Evolutionary conservation across 495 filamentous ascomycete genomes (phyloP).

Genomic region (Chaetomidium leptoderma): DNA sequence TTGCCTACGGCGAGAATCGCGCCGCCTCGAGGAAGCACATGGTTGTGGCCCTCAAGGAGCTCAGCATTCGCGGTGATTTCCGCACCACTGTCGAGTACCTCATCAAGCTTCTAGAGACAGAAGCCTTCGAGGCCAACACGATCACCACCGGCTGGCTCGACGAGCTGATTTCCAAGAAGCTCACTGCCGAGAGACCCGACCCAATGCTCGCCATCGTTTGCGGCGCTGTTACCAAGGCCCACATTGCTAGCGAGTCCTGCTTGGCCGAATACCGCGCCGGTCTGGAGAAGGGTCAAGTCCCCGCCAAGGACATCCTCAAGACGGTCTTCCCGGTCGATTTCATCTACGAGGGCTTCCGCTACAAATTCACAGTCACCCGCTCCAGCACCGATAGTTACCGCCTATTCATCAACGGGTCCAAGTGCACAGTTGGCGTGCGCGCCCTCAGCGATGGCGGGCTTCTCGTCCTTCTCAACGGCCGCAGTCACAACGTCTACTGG

Average conservation of each 20-base stretch:
- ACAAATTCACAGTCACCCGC: constrained; percentile 97
- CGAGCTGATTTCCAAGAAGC: constrained; percentile 94
- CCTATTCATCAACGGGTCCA: constrained; percentile 98
- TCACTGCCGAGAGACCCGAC: constrained; percentile 95
- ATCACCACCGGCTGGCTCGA: constrained; percentile 99
- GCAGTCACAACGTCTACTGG: constrained; percentile 98
- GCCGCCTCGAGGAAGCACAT: constrained; percentile 97
- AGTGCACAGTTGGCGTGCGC: constrained; percentile 88
- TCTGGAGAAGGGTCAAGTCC: constrained; percentile 96
- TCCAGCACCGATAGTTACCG: constrained; percentile 94
- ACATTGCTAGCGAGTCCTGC: constrained; percentile 83
- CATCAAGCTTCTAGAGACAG: constrained; percentile 97
- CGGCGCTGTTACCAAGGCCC: constrained; percentile 91
- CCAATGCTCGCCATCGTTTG: constrained; percentile 85
- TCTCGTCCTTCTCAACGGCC: constrained; percentile 81
- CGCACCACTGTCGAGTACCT: constrained; percentile 97
- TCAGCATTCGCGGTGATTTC: constrained; percentile 99
- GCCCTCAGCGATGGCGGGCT: constrained; percentile 91
- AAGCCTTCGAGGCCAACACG: constrained; percentile 97
- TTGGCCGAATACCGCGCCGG: constrained; percentile 80
- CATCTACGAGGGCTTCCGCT: constrained; percentile 93
- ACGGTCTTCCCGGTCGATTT: constrained; percentile 98
- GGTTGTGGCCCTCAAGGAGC: constrained; percentile 96
- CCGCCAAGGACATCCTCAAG: constrained; percentile 92
- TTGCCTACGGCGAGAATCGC: constrained; percentile 96